Base-by-base conservation (phyloP, 1,284 basidiomycete genomes). In the Wallemia ichthyophaga region DNA sequence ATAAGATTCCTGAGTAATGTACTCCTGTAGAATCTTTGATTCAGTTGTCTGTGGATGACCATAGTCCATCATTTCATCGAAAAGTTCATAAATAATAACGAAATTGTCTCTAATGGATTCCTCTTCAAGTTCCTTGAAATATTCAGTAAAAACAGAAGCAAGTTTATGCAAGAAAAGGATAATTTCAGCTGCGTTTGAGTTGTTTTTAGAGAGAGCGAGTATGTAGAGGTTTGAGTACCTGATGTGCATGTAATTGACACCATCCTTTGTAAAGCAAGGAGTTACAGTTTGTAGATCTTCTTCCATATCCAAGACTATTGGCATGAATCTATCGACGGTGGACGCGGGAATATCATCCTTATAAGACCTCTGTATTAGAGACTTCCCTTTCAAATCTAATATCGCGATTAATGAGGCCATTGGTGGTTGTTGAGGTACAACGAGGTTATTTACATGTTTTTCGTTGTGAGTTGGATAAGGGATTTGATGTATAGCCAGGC, bases 31-130 rank as follows among this genome's bases (percentile, higher is more conserved):
- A 65, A 98, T 98, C 76, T 99, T 98, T 75, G 84, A 89, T 74
- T 98, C 94, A 24, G 94, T 98, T 26, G 94, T 98, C 71, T 98
- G 94, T 0, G 92, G 92, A 69, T 87, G 96, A 15, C 94, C 94
- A 73, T 95, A 98, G 73, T 98, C 92, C 91, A 98, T 96, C 88
- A 98, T 96, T 75, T 98, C 92, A 68, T 98, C 94, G 73, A 99
- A 77, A 58, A 98, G 78, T 69, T 94, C 89, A 69, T 91, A 94
- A 59, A 95, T 92, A 69, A 94, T 91, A 59, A 94, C 89, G 69
- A 95, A 95, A 71, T 98, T 98, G 72, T 99, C 94, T 19, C 92
- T 78, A 69, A 98, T 96, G 33, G 86, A 92, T 73, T 99, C 94
- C 67, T 98, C 94, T 70, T 99, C 94, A 21, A 98, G 79, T 70